Percentiles rank a stretch among this genome's conserved stretches.
These are phyloP conservation scores for Myriosclerotinia scirpicola DNA, from an alignment of 2,329 filamentous ascomycete genomes.

Conservation along the genomic window DNA sequence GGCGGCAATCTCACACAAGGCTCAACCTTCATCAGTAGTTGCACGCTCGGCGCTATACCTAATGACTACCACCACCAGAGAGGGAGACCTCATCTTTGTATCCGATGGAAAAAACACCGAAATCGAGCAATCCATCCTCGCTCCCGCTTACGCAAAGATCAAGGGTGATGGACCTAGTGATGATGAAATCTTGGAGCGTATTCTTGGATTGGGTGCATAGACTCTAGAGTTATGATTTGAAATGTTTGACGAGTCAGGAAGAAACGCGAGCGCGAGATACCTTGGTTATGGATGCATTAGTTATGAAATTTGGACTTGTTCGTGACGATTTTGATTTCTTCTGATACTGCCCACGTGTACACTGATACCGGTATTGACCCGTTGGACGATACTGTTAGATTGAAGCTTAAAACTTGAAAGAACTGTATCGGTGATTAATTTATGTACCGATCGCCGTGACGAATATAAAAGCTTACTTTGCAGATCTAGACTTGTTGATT, in stretches of 20 bases:
- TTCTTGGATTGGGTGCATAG: constrained; percentile 22
- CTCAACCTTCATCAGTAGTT: constrained; percentile 50
- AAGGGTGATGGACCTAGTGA: constrained; percentile 41
- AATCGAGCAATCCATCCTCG: constrained; percentile 50
- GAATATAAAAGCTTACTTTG: too few relatives aligned
- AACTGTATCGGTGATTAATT: too few relatives aligned
- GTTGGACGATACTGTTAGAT: background rate
- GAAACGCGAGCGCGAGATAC: background rate
- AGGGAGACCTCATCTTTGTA: constrained; percentile 55
- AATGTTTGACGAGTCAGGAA: background rate
- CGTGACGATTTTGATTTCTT: background rate
- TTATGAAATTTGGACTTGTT: constrained; percentile 1
- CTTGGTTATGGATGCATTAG: constrained; percentile 10
- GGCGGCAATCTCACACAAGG: constrained; percentile 43
- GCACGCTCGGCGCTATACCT: constrained; percentile 51
- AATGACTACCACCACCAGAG: constrained; percentile 49
- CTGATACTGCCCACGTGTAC: background rate
- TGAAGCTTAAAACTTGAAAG: too few relatives aligned
- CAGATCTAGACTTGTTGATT: too few relatives aligned
- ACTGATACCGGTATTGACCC: background rate
- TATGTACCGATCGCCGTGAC: too few relatives aligned
- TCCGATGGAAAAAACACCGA: constrained; percentile 51
- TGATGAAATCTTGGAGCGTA: constrained; percentile 42
- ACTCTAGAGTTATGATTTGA: background rate
- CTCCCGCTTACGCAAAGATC: constrained; percentile 42